phyloP scores from a whole-genome alignment of 495 filamentous ascomycete species.

The Neurospora sp. region DNA sequence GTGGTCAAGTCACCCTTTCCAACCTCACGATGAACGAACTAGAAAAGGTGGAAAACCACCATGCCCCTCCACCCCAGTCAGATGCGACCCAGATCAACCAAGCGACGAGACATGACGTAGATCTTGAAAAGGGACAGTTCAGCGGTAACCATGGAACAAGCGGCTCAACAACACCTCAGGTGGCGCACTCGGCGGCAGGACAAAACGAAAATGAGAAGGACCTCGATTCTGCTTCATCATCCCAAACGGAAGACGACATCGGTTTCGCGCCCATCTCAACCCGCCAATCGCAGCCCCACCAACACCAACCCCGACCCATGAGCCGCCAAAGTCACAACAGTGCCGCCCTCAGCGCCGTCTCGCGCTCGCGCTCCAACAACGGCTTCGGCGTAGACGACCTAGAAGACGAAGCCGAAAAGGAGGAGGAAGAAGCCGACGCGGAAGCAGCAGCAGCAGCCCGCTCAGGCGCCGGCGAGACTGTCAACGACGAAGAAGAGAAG shows the following conservation, averaged over 20 bases:
- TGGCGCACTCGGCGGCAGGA: not conserved
- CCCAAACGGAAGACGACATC: not conserved
- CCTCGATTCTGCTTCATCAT: not conserved
- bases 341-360: not conserved
- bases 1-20: too few relatives aligned
- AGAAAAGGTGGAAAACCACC: not conserved
- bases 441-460: not conserved
- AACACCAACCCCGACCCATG: not conserved
- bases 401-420: conserved; percentile 22
- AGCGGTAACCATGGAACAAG: not conserved
- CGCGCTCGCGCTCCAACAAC: conserved; percentile 47
- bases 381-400: conserved; percentile 49
- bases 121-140: not conserved
- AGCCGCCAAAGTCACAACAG: conserved; percentile 1
- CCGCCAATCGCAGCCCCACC: not conserved
- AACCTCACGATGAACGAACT: not conserved
- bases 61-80: not conserved
- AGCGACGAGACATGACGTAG: not conserved
- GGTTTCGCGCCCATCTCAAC: not conserved
- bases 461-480: not conserved
- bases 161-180: not conserved
- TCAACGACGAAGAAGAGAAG: conserved; percentile 16
- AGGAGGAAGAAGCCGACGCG: conserved; percentile 14
- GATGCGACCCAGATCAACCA: not conserved
- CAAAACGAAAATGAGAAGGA: not conserved